These are phyloP conservation scores for Pelargonium cotyledonis DNA, from an alignment of 441 rosid species.

Conservation along the genomic window DNA sequence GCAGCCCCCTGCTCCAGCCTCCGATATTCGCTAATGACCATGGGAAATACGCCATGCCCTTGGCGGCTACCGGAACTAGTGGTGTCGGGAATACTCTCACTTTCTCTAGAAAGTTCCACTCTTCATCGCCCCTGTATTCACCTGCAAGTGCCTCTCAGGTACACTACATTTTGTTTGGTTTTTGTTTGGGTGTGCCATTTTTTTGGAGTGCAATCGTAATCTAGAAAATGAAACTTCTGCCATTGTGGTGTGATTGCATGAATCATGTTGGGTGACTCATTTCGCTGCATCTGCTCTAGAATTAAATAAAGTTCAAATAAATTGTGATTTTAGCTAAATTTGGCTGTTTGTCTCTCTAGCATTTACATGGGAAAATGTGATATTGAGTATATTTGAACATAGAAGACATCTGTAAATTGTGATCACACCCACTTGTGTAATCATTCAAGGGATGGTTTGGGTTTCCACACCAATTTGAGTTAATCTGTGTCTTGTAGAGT, in stretches of 20 bases:
- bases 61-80: background rate
- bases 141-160: background rate
- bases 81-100: background rate
- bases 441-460: background rate
- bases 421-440: background rate
- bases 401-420: too few relatives aligned
- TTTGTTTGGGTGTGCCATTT: background rate
- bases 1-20: background rate
- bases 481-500: background rate
- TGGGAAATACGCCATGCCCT: background rate
- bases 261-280: too few relatives aligned
- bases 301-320: too few relatives aligned
- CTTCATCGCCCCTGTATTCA: constrained; percentile 1
- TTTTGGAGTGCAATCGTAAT: background rate
- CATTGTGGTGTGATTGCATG: too few relatives aligned
- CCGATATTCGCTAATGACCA: background rate
- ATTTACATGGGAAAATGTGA: too few relatives aligned
- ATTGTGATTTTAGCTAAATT: too few relatives aligned
- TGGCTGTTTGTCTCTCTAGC: too few relatives aligned
- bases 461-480: background rate
- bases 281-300: too few relatives aligned
- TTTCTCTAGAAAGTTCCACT: constrained; percentile 4
- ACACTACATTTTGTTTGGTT: background rate
- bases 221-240: too few relatives aligned
- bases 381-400: too few relatives aligned